Percentiles rank a stretch among this genome's conserved stretches.
These are phyloP conservation scores for Globisporangium nagaii DNA, from an alignment of 352 stramenopile species.

Conservation along the genomic window DNA sequence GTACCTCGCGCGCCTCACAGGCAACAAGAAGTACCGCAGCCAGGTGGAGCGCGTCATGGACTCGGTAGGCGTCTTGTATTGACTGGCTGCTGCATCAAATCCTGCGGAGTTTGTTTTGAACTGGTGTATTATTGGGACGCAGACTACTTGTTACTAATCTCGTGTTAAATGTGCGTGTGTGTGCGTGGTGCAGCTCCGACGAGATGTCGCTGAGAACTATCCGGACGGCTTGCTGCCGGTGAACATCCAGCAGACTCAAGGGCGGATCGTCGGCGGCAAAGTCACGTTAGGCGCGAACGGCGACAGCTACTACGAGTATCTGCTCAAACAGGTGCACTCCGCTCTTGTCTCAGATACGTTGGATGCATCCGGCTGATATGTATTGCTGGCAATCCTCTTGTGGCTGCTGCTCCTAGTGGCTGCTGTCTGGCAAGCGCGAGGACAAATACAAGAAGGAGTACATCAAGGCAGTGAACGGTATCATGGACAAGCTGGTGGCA, in stretches of 20 bases:
- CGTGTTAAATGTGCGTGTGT: background rate
- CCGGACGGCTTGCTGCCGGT: constrained; percentile 48
- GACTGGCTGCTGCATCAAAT: too few species aligned
- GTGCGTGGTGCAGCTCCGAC: constrained; percentile 24
- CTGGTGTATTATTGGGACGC: too few species aligned
- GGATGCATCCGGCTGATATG: background rate
- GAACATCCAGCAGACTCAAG: constrained; percentile 33
- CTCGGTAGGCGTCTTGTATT: constrained; percentile 34
- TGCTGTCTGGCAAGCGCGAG: constrained; percentile 65
- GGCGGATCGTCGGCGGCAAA: constrained; percentile 36
- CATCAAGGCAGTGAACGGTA: constrained; percentile 54
- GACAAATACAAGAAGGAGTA: constrained; percentile 69
- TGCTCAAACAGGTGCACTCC: constrained; percentile 68
- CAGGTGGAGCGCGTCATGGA: constrained; percentile 70
- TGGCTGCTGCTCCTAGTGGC: constrained; percentile 30
- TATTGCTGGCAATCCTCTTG: background rate
- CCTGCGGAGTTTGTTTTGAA: too few species aligned
- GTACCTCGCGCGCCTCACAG: constrained; percentile 58
- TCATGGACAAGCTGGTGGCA: constrained; percentile 45
- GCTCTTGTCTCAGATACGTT: background rate
- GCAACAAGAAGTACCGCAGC: constrained; percentile 52
- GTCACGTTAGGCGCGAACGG: constrained; percentile 70
- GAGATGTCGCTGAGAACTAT: constrained; percentile 50
- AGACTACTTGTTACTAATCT: background rate
- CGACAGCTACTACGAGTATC: constrained; percentile 85